phyloP scores from a whole-genome alignment of 1,284 basidiomycete species.

The Heimioporus punctisporus region DNA sequence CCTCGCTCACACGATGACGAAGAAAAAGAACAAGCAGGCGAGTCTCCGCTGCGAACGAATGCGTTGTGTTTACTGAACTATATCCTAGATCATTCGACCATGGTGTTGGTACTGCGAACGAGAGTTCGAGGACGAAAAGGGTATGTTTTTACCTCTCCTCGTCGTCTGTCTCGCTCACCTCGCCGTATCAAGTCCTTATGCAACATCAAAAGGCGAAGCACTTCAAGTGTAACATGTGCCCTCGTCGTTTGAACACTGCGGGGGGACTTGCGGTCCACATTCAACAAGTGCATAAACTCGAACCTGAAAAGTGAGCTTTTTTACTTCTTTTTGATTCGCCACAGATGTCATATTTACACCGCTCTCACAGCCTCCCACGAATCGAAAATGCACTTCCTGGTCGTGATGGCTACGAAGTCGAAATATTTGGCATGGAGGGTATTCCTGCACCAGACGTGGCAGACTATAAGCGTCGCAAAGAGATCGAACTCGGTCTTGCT shows the following conservation, averaged over 20 bases:
- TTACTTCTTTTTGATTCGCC: conserved; percentile 1
- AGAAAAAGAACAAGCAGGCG: conserved; percentile 84
- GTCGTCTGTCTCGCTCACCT: too few relatives aligned
- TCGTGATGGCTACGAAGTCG: conserved; percentile 97
- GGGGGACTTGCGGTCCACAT: conserved; percentile 99
- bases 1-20: conserved; percentile 48
- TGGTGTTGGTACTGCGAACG: conserved; percentile 99
- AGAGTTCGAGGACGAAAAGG: conserved; percentile 98
- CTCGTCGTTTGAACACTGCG: conserved; percentile 94
- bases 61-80: too few relatives aligned
- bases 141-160: conserved; percentile 38
- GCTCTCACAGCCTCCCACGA: conserved; percentile 62
- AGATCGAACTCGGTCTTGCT: conserved; percentile 87
- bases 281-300: conserved; percentile 98
- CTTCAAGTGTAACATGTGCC: conserved; percentile 98
- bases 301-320: conserved; percentile 86
- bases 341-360: conserved; percentile 7
- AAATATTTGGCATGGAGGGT: conserved; percentile 99
- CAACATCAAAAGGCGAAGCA: conserved; percentile 99
- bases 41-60: too few relatives aligned
- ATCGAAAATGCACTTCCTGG: conserved; percentile 98
- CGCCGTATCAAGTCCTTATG: conserved; percentile 81
- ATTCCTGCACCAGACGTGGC: conserved; percentile 94
- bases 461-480: conserved; percentile 94
- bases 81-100: conserved; percentile 77